Conservation (phyloP, 768 basidiomycete genomes). For the Steccherinum ochraceum region DNA sequence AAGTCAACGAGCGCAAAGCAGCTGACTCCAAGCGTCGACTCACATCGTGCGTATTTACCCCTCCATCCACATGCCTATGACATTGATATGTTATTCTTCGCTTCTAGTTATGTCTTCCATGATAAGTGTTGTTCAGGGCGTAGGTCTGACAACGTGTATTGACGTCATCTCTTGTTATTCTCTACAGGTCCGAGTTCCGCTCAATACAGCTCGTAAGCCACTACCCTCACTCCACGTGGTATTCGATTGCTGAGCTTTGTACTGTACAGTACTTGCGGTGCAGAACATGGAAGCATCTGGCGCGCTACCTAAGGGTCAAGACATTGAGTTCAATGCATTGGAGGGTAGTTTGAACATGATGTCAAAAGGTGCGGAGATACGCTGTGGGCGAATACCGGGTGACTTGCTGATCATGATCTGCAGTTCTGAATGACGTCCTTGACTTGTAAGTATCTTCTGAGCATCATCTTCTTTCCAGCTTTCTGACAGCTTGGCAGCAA, state of each 20-base stretch:
- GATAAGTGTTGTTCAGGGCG: slow-evolving; percentile 45
- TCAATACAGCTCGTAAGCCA: slow-evolving; percentile 60
- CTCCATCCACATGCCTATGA: too few relatives aligned
- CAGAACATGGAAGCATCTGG: slow-evolving; percentile 88
- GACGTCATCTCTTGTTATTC: slow-evolving; percentile 16
- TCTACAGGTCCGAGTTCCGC: slow-evolving; percentile 67
- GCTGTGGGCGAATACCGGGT: too few relatives aligned
- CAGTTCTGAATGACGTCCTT: slow-evolving; percentile 73
- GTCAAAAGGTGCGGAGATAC: slow-evolving; percentile 59
- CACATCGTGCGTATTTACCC: slow-evolving; percentile 62
- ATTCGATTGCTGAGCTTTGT: background rate
- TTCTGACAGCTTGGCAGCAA: slow-evolving; percentile 53
- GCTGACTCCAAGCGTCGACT: slow-evolving; percentile 79
- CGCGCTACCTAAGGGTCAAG: slow-evolving; percentile 65
- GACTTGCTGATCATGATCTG: slow-evolving; percentile 2
- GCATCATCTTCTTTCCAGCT: background rate
- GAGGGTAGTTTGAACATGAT: slow-evolving; percentile 82
- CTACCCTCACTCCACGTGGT: background rate
- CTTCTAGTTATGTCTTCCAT: slow-evolving; percentile 65
- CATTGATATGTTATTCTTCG: background rate
- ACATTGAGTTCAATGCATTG: slow-evolving; percentile 84
- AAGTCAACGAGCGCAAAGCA: slow-evolving; percentile 56
- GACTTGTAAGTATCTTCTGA: slow-evolving; percentile 52
- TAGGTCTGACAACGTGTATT: slow-evolving; percentile 11
- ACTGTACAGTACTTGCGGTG: slow-evolving; percentile 58